These are phyloP conservation scores for Neurospora cerealis DNA, from an alignment of 495 filamentous ascomycete species.

Conservation along the genomic window DNA sequence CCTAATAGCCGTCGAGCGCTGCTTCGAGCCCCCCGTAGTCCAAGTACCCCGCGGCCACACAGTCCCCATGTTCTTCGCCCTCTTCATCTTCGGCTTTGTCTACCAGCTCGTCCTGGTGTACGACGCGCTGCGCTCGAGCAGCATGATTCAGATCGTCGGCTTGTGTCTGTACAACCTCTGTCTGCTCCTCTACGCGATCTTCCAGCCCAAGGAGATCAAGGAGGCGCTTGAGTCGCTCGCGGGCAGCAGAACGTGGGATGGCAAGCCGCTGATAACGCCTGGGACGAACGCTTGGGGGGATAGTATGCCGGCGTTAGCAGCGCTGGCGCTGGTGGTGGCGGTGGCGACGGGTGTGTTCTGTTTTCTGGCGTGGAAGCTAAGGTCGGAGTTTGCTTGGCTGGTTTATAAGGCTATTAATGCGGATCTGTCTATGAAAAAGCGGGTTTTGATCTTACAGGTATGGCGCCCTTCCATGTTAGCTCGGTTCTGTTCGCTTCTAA, in stretches of 20 bases:
- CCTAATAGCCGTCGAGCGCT: background rate
- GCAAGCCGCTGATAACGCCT: background rate
- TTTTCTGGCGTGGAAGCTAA: background rate
- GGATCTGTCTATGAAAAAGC: background rate
- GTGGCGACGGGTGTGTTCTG: background rate
- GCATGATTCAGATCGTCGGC: background rate
- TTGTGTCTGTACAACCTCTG: background rate
- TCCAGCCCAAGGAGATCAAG: background rate
- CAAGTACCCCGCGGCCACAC: background rate
- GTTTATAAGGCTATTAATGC: background rate
- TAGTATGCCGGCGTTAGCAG: background rate
- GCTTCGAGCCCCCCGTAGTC: background rate
- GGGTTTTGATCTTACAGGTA: background rate
- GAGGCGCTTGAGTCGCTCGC: background rate
- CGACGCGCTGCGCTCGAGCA: background rate
- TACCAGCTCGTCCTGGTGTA: background rate
- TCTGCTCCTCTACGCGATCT: background rate
- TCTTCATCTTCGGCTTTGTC: background rate
- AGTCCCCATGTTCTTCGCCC: background rate
- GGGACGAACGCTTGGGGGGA: background rate
- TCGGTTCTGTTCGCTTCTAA: background rate
- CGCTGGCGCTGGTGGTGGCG: background rate
- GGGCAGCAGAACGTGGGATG: background rate
- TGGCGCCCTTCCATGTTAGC: background rate
- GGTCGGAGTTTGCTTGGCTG: background rate